Base-by-base conservation (phyloP, 768 basidiomycete species). In the Tricholomella constricta region DNA sequence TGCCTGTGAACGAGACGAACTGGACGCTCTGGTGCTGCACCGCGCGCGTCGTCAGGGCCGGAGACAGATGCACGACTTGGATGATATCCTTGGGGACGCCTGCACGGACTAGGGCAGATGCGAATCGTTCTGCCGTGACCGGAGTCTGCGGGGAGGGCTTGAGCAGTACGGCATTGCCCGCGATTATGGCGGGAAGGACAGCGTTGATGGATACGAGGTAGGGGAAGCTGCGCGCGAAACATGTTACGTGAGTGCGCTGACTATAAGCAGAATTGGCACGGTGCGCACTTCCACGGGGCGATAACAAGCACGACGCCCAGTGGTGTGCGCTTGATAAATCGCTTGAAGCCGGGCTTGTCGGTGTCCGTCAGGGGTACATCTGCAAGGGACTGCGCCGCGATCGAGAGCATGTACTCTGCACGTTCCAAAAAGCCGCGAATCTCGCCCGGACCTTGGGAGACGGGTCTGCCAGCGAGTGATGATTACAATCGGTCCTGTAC, bases 81-180 rank as follows among this genome's bases (percentile, higher is more conserved):
- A 93, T 73, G 42, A 91, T 77, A 51, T 86, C 79, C 40, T 78
- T 58, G 0, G 95, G 94, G 0, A 97, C 81, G 10, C 94, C 93
- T 0, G 93, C 94, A 2, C 75, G 72, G n/a, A 71, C 71, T 29
- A 94, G 78, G 0, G 90, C 87, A 12, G 75, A 65, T 1, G 81
- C 79, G 57, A 98, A 81, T 4, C 91, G 82, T 65, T 97, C 93
- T 3, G 89, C 94, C 0, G 86, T 84, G 40, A 93, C 75, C 4
- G 97, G 96, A 0, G 95, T 98, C 65, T 99, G 97, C 0, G 97
- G 97, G 1, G 94, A 96, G 0, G 97, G 96, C 68, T 98, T 99
- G 65, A 98, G 75, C 40, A 99, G 67, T 10, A 98, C 90, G 0
- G 91, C 72, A 67, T 99, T 98, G 26, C 97, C 91, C 5, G 95